phyloP scores from a whole-genome alignment of 345 rosid species.

The Ricinus communis region DNA sequence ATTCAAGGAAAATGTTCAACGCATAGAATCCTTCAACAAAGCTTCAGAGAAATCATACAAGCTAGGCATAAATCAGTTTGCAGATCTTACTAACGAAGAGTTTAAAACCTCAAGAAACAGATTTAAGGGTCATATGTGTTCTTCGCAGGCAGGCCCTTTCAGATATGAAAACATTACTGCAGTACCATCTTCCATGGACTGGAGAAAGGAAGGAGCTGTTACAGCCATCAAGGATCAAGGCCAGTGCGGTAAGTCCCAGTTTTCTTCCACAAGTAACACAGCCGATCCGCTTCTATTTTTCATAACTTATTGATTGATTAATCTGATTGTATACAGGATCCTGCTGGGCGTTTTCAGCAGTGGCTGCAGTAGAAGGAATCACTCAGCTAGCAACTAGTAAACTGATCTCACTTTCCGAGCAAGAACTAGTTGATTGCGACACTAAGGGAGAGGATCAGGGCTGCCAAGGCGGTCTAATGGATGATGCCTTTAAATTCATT shows the following conservation, averaged over 20 bases:
- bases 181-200: slow-evolving; percentile 18
- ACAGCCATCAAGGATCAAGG: slow-evolving; percentile 25
- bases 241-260: slow-evolving; percentile 9
- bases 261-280: no score
- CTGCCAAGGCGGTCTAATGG: slow-evolving; percentile 40
- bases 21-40: slow-evolving; percentile 9
- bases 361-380: slow-evolving; percentile 50
- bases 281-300: neutral
- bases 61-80: slow-evolving; percentile 12
- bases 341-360: slow-evolving; percentile 58
- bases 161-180: slow-evolving; percentile 16
- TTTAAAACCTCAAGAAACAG: slow-evolving; percentile 17
- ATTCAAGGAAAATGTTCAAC: slow-evolving; percentile 12
- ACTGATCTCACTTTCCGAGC: slow-evolving; percentile 41
- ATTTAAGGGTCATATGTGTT: slow-evolving; percentile 19
- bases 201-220: slow-evolving; percentile 20
- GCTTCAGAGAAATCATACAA: slow-evolving; percentile 2
- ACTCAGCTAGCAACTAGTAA: slow-evolving; percentile 26
- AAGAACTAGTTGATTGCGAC: slow-evolving; percentile 51
- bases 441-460: slow-evolving; percentile 18
- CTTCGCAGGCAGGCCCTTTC: slow-evolving; percentile 16
- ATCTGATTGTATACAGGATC: slow-evolving; percentile 27
- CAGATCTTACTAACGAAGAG: slow-evolving; percentile 24
- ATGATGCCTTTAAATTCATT: slow-evolving; percentile 36
- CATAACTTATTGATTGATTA: neutral